These are phyloP conservation scores for Vanrija pseudolonga DNA, from an alignment of 1,284 basidiomycete species.

Conservation along the genomic window DNA sequence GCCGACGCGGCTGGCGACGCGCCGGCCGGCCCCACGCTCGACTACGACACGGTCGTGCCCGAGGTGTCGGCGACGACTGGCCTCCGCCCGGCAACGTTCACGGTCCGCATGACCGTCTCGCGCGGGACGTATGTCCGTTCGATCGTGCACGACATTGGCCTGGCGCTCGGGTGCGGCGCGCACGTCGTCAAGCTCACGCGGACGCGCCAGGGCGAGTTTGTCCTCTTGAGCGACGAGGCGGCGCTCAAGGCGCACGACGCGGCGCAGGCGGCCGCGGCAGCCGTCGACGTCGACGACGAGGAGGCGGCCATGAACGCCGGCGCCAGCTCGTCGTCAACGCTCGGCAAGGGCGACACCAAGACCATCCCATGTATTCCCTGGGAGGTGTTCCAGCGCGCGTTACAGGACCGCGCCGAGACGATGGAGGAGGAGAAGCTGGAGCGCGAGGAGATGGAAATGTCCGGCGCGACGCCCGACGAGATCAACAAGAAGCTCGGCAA, in stretches of 20 bases:
- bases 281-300: background rate
- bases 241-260: constrained; percentile 11
- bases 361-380: constrained; percentile 64
- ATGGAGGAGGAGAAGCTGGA: constrained; percentile 52
- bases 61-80: constrained; percentile 49
- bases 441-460: constrained; percentile 39
- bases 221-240: constrained; percentile 51
- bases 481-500: constrained; percentile 18
- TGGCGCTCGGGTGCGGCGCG: constrained; percentile 74
- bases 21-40: constrained; percentile 26
- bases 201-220: constrained; percentile 76
- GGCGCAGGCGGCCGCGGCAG: constrained; percentile 20
- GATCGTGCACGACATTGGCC: constrained; percentile 84
- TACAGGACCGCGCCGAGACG: constrained; percentile 42
- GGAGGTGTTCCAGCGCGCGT: constrained; percentile 68
- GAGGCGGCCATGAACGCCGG: constrained; percentile 1
- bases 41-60: constrained; percentile 34
- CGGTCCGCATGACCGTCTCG: constrained; percentile 83
- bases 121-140: constrained; percentile 96
- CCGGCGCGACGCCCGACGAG: constrained; percentile 48
- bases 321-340: background rate
- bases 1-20: constrained; percentile 32
- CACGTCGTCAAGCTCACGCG: constrained; percentile 86
- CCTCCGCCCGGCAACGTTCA: constrained; percentile 68
- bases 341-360: background rate